phyloP scores from a whole-genome alignment of 176 grass and related monocot genomes.

The Triticum turgidum region DNA sequence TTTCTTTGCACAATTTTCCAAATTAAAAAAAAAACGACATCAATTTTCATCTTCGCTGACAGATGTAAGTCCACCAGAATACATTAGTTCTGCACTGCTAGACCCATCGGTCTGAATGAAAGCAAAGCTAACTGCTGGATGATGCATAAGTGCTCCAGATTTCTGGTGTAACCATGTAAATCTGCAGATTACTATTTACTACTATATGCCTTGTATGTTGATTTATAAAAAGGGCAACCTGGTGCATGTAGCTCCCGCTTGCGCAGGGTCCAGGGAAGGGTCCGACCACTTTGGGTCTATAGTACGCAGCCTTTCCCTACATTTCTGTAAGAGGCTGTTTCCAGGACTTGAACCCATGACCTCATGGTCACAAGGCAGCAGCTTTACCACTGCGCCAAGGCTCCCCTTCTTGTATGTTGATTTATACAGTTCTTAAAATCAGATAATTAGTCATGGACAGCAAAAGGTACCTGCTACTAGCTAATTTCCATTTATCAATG shows the following conservation, averaged over 20 bases:
- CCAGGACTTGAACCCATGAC: too few relatives aligned
- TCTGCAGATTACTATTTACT: slow-evolving; percentile 4
- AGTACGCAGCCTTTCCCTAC: too few relatives aligned
- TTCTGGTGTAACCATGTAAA: neutral
- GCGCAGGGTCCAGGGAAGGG: too few relatives aligned
- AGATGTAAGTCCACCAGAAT: slow-evolving; percentile 20
- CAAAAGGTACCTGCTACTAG: slow-evolving; percentile 68
- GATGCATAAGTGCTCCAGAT: slow-evolving; percentile 12
- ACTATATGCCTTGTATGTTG: neutral
- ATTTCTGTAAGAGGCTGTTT: too few relatives aligned
- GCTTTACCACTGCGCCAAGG: too few relatives aligned
- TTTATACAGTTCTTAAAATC: neutral
- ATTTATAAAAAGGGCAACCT: neutral
- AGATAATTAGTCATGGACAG: slow-evolving; percentile 11
- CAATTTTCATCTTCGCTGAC: neutral
- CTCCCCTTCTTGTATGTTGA: too few relatives aligned
- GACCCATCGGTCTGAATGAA: neutral
- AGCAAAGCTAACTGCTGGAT: slow-evolving; percentile 5
- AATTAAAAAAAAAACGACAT: neutral
- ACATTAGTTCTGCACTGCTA: neutral
- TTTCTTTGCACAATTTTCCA: slow-evolving; percentile 5
- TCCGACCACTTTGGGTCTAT: too few relatives aligned
- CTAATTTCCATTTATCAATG: slow-evolving; percentile 97
- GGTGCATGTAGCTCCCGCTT: too few relatives aligned
- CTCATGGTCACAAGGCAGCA: too few relatives aligned